Base-by-base conservation (phyloP, 2,329 filamentous ascomycete species). In the Xylariaceae sp. region DNA sequence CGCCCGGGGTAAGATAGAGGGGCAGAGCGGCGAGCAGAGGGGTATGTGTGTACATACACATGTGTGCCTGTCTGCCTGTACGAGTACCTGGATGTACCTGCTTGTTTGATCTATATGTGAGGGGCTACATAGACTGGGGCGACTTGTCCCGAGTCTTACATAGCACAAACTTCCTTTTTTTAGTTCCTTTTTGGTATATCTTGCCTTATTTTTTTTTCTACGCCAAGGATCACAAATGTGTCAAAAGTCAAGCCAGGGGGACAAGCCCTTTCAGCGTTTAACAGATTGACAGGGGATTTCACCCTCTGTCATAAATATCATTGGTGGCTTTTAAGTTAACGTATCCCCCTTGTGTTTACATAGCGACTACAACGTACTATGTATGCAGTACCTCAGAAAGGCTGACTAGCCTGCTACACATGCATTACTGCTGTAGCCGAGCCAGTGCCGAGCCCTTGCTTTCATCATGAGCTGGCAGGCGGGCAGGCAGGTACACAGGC, bases 281-380 rank as follows among this genome's bases (percentile, higher is more conserved):
- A 23, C 18, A 18, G 26, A 42, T 29, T 52, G 42, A 53, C 60
- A 58, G 57, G 60, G 60, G 52, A 58, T 48, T 12, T 2, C n/a
- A 20, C 42, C 44, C 60, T 60, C 55, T 60, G 53, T 56, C 52
- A 60, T 54, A 56, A 44, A 48, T 44, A 21, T 20, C 44, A 26
- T 29, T 18, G 19, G 40, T 37, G 21, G 40, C 40, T 20, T 37
- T 16, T 29, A 21, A 37, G 26, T 43, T 18, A 44, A 9, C 16
- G 37, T 19, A n/a, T 20, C 52, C 41, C 37, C 45, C 44, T 54
- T 52, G 46, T 50, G 43, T 56, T 60, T n/a, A 10, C 10, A 7
- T 45, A 26, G 44, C 18, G 29, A 12, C 1, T 10, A 18, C 32
- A 37, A 10, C 26, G 32, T 37, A 37, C 32, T 26, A 37, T 37